Conservation (phyloP, 805 yeast species). For the Yamadazyma nakazawae region DNA sequence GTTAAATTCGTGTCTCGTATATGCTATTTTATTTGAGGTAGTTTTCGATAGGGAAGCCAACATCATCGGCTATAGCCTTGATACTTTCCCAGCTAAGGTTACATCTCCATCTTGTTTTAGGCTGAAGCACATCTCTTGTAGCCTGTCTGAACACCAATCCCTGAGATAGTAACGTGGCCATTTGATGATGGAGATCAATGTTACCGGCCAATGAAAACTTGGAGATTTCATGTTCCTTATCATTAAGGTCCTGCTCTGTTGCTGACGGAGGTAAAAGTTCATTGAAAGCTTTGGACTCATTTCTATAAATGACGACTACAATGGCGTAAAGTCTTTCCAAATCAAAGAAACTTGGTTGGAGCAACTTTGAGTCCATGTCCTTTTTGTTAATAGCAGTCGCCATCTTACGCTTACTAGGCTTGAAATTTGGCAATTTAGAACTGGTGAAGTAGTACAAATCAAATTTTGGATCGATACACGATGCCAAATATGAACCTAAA, state of each 20-base stretch:
- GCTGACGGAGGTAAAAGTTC: constrained; percentile 1
- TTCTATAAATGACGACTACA: constrained; percentile 62
- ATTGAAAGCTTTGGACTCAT: constrained; percentile 30
- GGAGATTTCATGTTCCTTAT: constrained; percentile 30
- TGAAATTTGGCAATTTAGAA: constrained; percentile 35
- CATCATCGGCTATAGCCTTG: constrained; percentile 56
- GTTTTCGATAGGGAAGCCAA: constrained; percentile 62
- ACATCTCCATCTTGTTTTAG: constrained; percentile 74
- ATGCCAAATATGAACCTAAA: constrained; percentile 80
- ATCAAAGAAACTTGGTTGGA: constrained; percentile 72
- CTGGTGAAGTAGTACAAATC: constrained; percentile 72
- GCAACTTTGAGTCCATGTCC: constrained; percentile 55
- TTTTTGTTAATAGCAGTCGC: constrained; percentile 26
- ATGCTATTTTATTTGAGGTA: constrained; percentile 36
- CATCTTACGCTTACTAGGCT: constrained; percentile 35
- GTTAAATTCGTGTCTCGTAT: neutral
- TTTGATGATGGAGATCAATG: constrained; percentile 50
- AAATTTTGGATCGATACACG: constrained; percentile 64
- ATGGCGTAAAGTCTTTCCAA: constrained; percentile 80
- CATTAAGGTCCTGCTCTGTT: constrained; percentile 31
- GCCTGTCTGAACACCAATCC: constrained; percentile 46
- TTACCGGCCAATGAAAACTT: constrained; percentile 38
- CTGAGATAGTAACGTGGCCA: constrained; percentile 57
- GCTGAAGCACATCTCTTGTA: constrained; percentile 54
- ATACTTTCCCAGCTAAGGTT: constrained; percentile 69